Evolutionary conservation across 805 yeast genomes (phyloP), one percentile per base, ranked within the genome.

Genomic region (Brettanomyces sp.): DNA sequence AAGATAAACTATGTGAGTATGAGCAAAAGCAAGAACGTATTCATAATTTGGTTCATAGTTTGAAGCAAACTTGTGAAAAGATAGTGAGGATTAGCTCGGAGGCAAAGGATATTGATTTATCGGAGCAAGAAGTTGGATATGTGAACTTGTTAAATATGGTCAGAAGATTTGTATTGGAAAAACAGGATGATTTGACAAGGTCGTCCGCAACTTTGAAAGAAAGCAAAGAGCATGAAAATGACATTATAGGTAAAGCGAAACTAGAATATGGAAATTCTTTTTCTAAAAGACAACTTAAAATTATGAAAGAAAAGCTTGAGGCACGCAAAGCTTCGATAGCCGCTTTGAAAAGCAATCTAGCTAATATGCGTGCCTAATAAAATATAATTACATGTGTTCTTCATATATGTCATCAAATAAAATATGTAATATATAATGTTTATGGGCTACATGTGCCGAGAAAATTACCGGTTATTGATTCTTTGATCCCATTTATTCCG

Each of bases 1-100:
- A 51, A 12, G 53, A 52, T 5, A 69, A 73, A 47, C 70, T 76
- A 51, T 47, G 49, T 13, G 25, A 46, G 9, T 51, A 68, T 36
- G 52, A 59, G 11, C 51, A 58, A 4, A 68, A 76, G 43, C 64
- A 62, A 43, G 36, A 43, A 2, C 33, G 36, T 9, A 30, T 62
- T 39, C 55, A 49, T 6, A 36, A 43, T 12, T 49, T 50, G 39
- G 18, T 56, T 34, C 34, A 39, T 62, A 40, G 53, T 48, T 4
- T 55, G 9, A 33, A 46, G 22, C 30, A 39, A 1, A 28, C 41
- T 4, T 36, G 51, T 36, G 55, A 49, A 18, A 22, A 42, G 9
- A 25, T 55, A 4, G 45, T 49, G 5, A 28, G 45, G 2, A 43
- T 36, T n/a, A 42, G 41, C 22, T 36, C 45, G 14, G 45, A 39